A percentile compares a stretch with the other conserved stretches of the same genome.
phyloP scores from a whole-genome alignment of 805 yeast genomes.

The Sugiyamaella floridensis region DNA sequence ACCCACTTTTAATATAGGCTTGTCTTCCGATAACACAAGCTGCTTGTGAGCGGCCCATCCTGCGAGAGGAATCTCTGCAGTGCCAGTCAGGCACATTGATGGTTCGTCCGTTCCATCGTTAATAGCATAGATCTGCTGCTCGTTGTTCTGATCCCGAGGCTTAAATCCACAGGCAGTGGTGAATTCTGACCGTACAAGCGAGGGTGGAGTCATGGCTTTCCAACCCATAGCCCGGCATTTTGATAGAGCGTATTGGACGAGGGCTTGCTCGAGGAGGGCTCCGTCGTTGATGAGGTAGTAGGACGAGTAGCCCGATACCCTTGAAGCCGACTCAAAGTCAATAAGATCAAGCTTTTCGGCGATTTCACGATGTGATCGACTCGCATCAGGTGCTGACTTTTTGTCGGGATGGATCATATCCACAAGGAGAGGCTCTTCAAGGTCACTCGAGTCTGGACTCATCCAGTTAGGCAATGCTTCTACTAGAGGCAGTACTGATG shows the following conservation, averaged over 20 bases:
- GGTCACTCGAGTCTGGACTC: slow-evolving; percentile 16
- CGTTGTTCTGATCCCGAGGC: slow-evolving; percentile 84
- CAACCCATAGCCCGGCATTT: slow-evolving; percentile 65
- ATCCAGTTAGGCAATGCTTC: slow-evolving; percentile 31
- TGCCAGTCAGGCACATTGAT: slow-evolving; percentile 68
- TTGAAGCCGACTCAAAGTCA: slow-evolving; percentile 66
- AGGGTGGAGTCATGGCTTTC: slow-evolving; percentile 70
- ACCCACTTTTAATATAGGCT: slow-evolving; percentile 65
- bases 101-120: slow-evolving; percentile 30
- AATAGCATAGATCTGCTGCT: slow-evolving; percentile 73
- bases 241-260: slow-evolving; percentile 68
- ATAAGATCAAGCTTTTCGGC: slow-evolving; percentile 59
- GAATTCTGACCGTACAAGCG: slow-evolving; percentile 70
- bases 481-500: slow-evolving; percentile 13
- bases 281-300: slow-evolving; percentile 80
- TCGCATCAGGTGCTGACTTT: slow-evolving; percentile 3
- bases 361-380: slow-evolving; percentile 55
- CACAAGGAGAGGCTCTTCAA: slow-evolving; percentile 19
- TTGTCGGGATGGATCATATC: slow-evolving; percentile 18
- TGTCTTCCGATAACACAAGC: slow-evolving; percentile 28
- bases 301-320: slow-evolving; percentile 65
- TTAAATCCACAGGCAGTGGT: slow-evolving; percentile 89
- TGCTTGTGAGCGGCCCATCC: slow-evolving; percentile 56
- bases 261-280: slow-evolving; percentile 82
- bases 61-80: slow-evolving; percentile 93